Evolutionary conservation across 176 grass and related monocot species (phyloP).

Genomic region (Avena insularis): DNA sequence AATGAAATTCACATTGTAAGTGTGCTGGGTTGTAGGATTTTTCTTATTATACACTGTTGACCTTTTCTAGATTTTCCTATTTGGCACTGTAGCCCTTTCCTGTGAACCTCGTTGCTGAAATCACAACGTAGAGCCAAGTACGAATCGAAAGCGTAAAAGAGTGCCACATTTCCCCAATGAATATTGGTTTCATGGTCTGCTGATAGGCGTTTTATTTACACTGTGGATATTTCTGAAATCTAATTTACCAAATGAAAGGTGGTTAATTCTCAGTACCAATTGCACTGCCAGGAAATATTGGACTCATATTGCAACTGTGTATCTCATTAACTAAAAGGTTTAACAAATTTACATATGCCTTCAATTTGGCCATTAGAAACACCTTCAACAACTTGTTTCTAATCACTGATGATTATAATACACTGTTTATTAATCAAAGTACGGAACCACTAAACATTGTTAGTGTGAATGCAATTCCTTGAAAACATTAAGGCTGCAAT

Average conservation of each 20-base stretch:
- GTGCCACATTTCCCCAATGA: not conserved
- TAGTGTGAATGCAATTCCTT: not conserved
- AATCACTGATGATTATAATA: not conserved
- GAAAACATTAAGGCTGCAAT: not conserved
- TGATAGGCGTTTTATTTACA: not conserved
- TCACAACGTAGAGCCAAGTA: not conserved
- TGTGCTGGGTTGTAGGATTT: not conserved
- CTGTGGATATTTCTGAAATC: not conserved
- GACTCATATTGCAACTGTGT: not conserved
- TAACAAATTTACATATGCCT: not conserved
- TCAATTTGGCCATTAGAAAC: not conserved
- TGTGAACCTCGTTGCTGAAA: not conserved
- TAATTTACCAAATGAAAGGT: not conserved
- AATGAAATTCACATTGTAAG: not conserved
- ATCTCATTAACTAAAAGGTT: not conserved
- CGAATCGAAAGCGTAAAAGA: not conserved
- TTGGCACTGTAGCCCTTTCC: not conserved
- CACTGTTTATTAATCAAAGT: not conserved
- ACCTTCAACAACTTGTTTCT: not conserved
- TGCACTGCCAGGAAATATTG: not conserved
- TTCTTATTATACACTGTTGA: not conserved
- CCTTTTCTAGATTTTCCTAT: not conserved
- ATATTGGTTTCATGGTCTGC: not conserved
- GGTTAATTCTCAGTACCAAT: not conserved
- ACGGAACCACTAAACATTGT: not conserved